These are phyloP conservation scores for Rhodotorula glutinis DNA, from an alignment of 1,284 basidiomycete species.

Conservation along the genomic window DNA sequence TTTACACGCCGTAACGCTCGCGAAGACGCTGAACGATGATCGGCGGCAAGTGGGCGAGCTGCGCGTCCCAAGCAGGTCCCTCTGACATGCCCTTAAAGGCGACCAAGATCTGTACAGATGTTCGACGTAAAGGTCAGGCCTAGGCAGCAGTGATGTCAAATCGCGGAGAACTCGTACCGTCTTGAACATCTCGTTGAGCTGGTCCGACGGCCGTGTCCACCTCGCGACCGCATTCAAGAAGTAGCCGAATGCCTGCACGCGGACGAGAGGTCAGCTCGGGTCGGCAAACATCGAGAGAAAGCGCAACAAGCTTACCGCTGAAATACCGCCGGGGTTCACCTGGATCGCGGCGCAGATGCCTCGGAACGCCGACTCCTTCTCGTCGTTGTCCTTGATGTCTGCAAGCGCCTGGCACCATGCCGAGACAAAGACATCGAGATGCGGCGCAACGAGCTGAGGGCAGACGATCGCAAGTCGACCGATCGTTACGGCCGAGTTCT, in stretches of 20 bases:
- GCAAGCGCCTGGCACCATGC: constrained; percentile 89
- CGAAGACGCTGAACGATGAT: constrained; percentile 32
- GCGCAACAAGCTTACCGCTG: constrained; percentile 60
- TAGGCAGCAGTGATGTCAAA: constrained; percentile 35
- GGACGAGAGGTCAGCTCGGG: constrained; percentile 3
- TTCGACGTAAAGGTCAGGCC: not conserved
- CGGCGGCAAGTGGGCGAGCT: constrained; percentile 67
- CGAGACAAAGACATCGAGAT: constrained; percentile 57
- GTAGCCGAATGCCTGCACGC: constrained; percentile 73
- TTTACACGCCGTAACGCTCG: constrained; percentile 56
- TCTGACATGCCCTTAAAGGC: constrained; percentile 83
- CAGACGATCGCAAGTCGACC: constrained; percentile 92
- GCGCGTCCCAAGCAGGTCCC: constrained; percentile 66
- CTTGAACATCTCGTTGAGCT: constrained; percentile 87
- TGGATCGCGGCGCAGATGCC: constrained; percentile 96
- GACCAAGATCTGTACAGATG: constrained; percentile 59
- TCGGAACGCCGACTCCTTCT: constrained; percentile 99
- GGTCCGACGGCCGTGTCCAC: constrained; percentile 83
- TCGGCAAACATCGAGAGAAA: not conserved
- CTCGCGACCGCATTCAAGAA: constrained; percentile 96
- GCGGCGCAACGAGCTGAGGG: constrained; percentile 83
- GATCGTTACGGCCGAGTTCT: constrained; percentile 99
- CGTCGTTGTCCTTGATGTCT: constrained; percentile 98
- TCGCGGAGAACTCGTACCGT: constrained; percentile 44
- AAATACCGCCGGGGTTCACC: constrained; percentile 84